Evolutionary conservation across 768 basidiomycete species (phyloP), one percentile per base, ranked within the genome.

Genomic region (Leccinum fibrillosum): DNA sequence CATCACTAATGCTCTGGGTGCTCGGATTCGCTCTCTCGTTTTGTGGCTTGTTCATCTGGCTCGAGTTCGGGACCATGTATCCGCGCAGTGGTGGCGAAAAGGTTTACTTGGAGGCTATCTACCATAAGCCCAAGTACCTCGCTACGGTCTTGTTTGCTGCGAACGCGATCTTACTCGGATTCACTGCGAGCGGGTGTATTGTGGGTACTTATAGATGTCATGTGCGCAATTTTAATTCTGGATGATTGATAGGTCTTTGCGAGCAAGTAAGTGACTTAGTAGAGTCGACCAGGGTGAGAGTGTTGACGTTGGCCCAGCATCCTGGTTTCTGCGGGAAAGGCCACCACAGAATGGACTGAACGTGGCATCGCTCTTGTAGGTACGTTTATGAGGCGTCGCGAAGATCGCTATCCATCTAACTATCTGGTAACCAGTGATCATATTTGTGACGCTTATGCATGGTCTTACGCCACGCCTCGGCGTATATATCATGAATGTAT

Each of bases 61-160:
- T 86, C 21, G 84, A 86, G 58, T 80, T 80, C 49, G 85, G 85
- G 6, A 82, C 82, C 3, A 86, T 85, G 84, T 82, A 79, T 58
- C 84, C 84, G 4, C 77, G 84, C 1, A 82, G 80, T 12, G 83
- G 84, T 10, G 84, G 84, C 6, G 85, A 86, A 65, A 85, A 86
- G 66, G 83, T 85, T 3, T 85, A 86, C 61, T 72, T 84, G 26
- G 85, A 86, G 65, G 82, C 79, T 0, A 74, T 82, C 3, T 86
- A 83, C 65, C 73, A 67, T 48, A 73, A 68, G 37, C 82, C 82
- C 5, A 75, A 69, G 57, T 78, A 77, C 50, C 69, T 84, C 2
- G 78, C 76, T 5, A 84, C 82, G 0, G 69, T 80, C 11, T 66
- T 82, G 15, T 83, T 82, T 53, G 77, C 81, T 2, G 60, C 69